phyloP scores from a whole-genome alignment of 768 basidiomycete species.

The Neoboletus magnificus region DNA sequence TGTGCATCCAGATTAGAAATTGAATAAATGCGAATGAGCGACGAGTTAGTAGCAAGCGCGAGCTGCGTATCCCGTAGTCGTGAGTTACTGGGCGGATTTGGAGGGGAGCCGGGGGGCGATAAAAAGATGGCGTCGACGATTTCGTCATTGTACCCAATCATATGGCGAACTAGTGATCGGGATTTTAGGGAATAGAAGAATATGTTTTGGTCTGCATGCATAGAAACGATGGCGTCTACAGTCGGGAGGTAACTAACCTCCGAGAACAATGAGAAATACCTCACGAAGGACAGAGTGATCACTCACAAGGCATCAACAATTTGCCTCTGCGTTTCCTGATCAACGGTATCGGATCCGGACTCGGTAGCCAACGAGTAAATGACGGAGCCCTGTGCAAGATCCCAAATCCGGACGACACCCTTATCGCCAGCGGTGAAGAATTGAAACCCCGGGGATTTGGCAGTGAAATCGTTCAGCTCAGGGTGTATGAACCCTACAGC shows the following conservation, averaged over 20 bases:
- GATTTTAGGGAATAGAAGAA: conserved; percentile 81
- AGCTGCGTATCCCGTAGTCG: conserved; percentile 61
- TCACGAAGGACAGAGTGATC: neutral
- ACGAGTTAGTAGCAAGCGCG: conserved; percentile 97
- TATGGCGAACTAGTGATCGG: conserved; percentile 63
- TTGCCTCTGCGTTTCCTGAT: conserved; percentile 78
- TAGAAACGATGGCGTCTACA: conserved; percentile 65
- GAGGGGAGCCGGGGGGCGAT: conserved; percentile 36
- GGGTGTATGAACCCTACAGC: conserved; percentile 68
- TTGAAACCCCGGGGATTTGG: conserved; percentile 39
- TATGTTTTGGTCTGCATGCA: conserved; percentile 97
- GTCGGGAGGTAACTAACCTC: conserved; percentile 62
- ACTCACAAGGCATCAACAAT: conserved; percentile 82
- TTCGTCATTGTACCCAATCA: conserved; percentile 98
- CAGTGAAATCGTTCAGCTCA: conserved; percentile 43
- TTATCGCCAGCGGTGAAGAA: conserved; percentile 93
- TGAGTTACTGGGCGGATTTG: conserved; percentile 16
- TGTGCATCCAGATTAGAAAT: conserved; percentile 74
- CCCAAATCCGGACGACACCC: conserved; percentile 84
- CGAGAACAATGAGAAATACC: conserved; percentile 16
- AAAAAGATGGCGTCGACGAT: conserved; percentile 89
- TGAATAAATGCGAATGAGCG: conserved; percentile 88
- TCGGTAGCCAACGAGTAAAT: conserved; percentile 55
- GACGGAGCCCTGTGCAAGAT: conserved; percentile 62
- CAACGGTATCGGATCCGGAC: conserved; percentile 35